Evolutionary conservation across 2,329 filamentous ascomycete species (phyloP).

Genomic region (Fusarium newnesense): DNA sequence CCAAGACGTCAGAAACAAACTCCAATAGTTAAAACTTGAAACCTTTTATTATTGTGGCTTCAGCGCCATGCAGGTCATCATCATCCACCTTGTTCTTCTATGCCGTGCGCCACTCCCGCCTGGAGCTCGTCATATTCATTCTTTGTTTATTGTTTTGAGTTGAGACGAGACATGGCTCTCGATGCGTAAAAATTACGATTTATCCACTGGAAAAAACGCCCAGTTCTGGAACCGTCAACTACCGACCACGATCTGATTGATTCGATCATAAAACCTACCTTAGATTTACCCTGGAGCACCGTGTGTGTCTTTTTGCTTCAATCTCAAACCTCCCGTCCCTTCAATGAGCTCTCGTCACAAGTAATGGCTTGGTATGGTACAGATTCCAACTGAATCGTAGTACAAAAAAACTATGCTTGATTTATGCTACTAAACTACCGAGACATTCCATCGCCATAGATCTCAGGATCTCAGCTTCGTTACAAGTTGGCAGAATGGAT

Average conservation of each 20-base stretch:
- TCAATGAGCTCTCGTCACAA: neutral
- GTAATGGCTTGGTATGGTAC: neutral
- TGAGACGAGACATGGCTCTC: slow-evolving; percentile 25
- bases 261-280: neutral
- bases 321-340: neutral
- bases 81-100: neutral
- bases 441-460: neutral
- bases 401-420: neutral
- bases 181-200: neutral
- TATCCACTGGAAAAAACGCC: neutral
- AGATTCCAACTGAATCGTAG: neutral
- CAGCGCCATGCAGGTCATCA: slow-evolving; percentile 4
- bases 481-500: neutral
- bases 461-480: neutral
- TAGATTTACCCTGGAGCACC: slow-evolving; percentile 6
- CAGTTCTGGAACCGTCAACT: neutral
- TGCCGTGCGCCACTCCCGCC: slow-evolving; percentile 29
- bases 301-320: neutral
- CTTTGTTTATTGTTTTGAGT: slow-evolving; percentile 11
- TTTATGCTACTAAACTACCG: neutral
- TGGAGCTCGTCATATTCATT: neutral
- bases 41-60: slow-evolving; percentile 16
- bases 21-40: neutral
- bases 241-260: neutral
- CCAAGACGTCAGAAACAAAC: neutral